Evolutionary conservation across 768 basidiomycete species (phyloP), one percentile per base, ranked within the genome.

Genomic region (Phlebiopsis flavidoalba): DNA sequence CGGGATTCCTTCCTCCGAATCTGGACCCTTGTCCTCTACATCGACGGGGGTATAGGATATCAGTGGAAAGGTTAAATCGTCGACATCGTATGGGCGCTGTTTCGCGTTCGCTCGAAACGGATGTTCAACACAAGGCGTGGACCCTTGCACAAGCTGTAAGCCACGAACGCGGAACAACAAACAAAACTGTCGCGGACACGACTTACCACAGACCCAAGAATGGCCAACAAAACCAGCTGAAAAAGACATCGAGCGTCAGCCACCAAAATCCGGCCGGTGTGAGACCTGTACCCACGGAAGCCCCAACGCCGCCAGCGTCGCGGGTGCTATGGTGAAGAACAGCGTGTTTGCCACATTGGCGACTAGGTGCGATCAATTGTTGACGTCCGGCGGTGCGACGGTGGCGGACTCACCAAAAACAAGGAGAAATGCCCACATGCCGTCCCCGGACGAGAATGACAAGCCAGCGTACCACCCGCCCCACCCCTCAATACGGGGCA

Each of bases 371-470:
- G n/a, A n/a, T 48, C 10, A 33, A 15, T 3, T n/a, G 33, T 4
- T 35, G 52, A 24, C 52, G 52, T 31, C 3, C 40, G 19, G 36
- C n/a, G 37, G 15, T 52, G 48, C 53, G 40, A 22, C 2, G 6
- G 11, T 3, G 43, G 21, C 21, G 21, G 37, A 53, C 63, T 17
- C 43, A 67, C 68, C 53, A 24, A 66, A 62, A 14, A 69, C 55
- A n/a, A 66, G 55, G 3, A 58, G 37, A 47, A 67, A 63, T 33
- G 63, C 64, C 62, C 62, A 67, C 12, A 60, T 50, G 26, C 65
- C 60, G 57, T 67, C 68, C 4, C 67, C 61, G 19, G 65, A 60
- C 12, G 67, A 53, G 15, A 69, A 22, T 8, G 21, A 53, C 26
- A 65, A 19, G 6, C 67, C 33, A 12, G 51, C 55, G 6, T 31